These are phyloP conservation scores for Nakazawaea anatomiae DNA, from an alignment of 805 yeast species.

Conservation along the genomic window DNA sequence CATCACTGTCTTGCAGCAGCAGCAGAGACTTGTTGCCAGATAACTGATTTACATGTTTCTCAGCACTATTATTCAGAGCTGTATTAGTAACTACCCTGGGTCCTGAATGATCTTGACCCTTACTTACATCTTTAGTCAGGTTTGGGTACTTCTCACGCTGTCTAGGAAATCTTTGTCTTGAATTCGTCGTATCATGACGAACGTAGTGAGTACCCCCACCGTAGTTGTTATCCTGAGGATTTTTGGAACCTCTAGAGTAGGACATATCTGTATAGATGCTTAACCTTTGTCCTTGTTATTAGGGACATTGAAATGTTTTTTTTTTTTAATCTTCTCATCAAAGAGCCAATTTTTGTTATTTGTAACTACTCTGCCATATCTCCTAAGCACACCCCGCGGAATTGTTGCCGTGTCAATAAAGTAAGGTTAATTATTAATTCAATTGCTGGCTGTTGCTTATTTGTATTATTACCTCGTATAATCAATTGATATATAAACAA, in stretches of 20 bases:
- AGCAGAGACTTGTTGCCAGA: no score
- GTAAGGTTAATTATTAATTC: no score
- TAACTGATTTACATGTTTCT: neutral
- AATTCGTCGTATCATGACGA: neutral
- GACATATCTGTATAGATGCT: neutral
- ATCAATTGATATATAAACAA: neutral
- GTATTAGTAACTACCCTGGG: conserved; percentile 1
- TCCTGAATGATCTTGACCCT: conserved; percentile 2
- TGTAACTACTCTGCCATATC: no score
- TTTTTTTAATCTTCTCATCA: no score
- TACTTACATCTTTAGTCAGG: conserved; percentile 6
- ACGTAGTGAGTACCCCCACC: neutral
- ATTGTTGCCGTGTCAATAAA: no score
- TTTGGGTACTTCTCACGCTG: neutral
- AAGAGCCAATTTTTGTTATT: no score
- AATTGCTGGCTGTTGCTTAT: no score
- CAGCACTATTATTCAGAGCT: neutral
- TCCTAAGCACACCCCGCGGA: no score
- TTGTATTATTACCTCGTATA: neutral
- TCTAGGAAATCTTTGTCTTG: neutral
- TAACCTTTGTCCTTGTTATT: neutral
- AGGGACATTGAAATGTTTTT: no score
- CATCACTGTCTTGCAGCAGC: neutral
- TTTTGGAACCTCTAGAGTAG: neutral
- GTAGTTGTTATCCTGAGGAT: neutral